These are phyloP conservation scores for Hydnum rufescens DNA, from an alignment of 768 basidiomycete species.

Conservation along the genomic window DNA sequence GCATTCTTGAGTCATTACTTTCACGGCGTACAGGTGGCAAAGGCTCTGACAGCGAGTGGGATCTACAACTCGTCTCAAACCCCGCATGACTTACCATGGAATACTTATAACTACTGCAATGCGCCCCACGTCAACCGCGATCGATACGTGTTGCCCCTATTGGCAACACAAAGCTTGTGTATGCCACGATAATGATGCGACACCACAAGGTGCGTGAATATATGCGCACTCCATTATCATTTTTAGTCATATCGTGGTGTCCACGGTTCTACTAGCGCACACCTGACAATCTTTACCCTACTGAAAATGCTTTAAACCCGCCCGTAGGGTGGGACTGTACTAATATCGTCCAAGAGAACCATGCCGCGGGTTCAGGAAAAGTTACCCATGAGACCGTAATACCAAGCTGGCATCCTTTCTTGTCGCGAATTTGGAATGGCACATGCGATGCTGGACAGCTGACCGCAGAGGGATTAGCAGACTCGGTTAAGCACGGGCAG, in stretches of 20 bases:
- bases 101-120: constrained; percentile 36
- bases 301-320: constrained; percentile 24
- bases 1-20: no score
- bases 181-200: constrained; percentile 25
- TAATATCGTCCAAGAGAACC: constrained; percentile 22
- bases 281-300: constrained; percentile 30
- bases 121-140: constrained; percentile 26
- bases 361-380: constrained; percentile 18
- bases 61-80: constrained; percentile 28
- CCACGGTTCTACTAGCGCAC: constrained; percentile 25
- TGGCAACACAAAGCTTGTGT: constrained; percentile 20
- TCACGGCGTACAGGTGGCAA: no score
- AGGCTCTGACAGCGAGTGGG: no score
- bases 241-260: not conserved
- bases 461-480: constrained; percentile 25
- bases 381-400: constrained; percentile 24
- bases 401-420: constrained; percentile 27
- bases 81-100: constrained; percentile 24
- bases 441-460: constrained; percentile 30
- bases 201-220: constrained; percentile 26
- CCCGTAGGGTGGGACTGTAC: constrained; percentile 24
- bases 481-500: constrained; percentile 26
- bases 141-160: constrained; percentile 20
- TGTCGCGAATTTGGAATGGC: constrained; percentile 26
- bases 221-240: not conserved